phyloP scores from a whole-genome alignment of 2,329 filamentous ascomycete species.

The Neoscytalidium dimidiatum region DNA sequence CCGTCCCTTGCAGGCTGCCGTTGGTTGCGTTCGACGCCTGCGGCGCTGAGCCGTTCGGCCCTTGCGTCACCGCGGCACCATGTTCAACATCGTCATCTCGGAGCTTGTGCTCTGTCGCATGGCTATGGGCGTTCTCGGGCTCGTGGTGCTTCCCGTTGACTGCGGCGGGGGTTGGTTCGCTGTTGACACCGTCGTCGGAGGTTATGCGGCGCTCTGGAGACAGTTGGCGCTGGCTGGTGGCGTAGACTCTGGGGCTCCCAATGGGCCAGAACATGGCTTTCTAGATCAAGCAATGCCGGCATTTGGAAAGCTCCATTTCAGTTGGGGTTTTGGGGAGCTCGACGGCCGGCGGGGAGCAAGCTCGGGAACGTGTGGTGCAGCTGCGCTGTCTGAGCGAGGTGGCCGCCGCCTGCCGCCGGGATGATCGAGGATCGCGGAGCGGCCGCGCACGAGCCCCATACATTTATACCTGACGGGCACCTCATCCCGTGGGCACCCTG shows the following conservation, averaged over 20 bases:
- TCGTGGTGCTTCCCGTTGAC: conserved; percentile 59
- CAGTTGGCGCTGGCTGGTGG: conserved; percentile 68
- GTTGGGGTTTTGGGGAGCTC: conserved; percentile 11
- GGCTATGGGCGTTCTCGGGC: not conserved
- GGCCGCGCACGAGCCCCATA: conserved; percentile 1
- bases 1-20: conserved; percentile 23
- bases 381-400: conserved; percentile 2
- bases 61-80: conserved; percentile 17
- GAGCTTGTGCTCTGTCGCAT: conserved; percentile 19
- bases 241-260: conserved; percentile 80
- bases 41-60: conserved; percentile 15
- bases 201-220: conserved; percentile 55
- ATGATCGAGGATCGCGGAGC: conserved; percentile 9
- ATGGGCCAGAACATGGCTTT: conserved; percentile 76
- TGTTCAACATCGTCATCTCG: conserved; percentile 16
- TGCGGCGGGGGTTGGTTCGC: conserved; percentile 53
- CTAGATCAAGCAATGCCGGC: conserved; percentile 25
- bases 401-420: not conserved
- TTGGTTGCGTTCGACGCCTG: conserved; percentile 15
- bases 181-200: conserved; percentile 62
- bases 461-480: not conserved
- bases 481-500: too few relatives aligned
- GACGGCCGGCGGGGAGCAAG: conserved; percentile 15
- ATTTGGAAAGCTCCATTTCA: conserved; percentile 26
- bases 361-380: conserved; percentile 13